A percentile compares a stretch with the other conserved stretches of the same genome.
phyloP scores from a whole-genome alignment of 805 yeast species.

The Zygosaccharomyces siamensis region DNA sequence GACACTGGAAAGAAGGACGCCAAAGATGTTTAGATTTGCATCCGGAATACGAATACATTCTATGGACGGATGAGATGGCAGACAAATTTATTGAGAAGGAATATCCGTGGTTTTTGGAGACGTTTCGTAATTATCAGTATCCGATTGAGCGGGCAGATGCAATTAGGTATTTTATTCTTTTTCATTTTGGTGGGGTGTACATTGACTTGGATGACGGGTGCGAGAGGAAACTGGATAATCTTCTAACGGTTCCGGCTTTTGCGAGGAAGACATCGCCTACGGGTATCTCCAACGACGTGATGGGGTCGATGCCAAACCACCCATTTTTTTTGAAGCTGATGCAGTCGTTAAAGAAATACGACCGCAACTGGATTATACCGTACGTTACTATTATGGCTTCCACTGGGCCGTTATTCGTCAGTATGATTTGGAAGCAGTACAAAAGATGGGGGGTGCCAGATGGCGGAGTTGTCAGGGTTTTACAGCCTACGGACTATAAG shows the following conservation, averaged over 20 bases:
- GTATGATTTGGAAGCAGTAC: slow-evolving; percentile 83
- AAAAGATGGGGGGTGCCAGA: slow-evolving; percentile 73
- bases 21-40: slow-evolving; percentile 70
- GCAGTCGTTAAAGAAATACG: slow-evolving; percentile 55
- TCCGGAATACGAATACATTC: slow-evolving; percentile 80
- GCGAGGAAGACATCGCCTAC: slow-evolving; percentile 85
- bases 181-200: slow-evolving; percentile 84
- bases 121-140: slow-evolving; percentile 72
- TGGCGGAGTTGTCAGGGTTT: slow-evolving; percentile 59
- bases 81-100: slow-evolving; percentile 70
- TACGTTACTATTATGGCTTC: slow-evolving; percentile 89
- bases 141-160: slow-evolving; percentile 90
- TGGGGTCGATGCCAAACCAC: slow-evolving; percentile 84
- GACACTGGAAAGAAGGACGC: slow-evolving; percentile 74
- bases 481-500: slow-evolving; percentile 72
- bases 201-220: slow-evolving; percentile 91
- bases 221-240: slow-evolving; percentile 69
- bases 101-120: slow-evolving; percentile 79
- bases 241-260: slow-evolving; percentile 77
- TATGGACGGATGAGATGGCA: slow-evolving; percentile 88
- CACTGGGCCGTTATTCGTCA: slow-evolving; percentile 85
- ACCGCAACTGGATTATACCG: slow-evolving; percentile 77
- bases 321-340: slow-evolving; percentile 75
- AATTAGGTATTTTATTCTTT: slow-evolving; percentile 77
- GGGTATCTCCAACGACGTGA: slow-evolving; percentile 87